Conservation (phyloP, 768 basidiomycete genomes). For the Boletus rubropictus region DNA sequence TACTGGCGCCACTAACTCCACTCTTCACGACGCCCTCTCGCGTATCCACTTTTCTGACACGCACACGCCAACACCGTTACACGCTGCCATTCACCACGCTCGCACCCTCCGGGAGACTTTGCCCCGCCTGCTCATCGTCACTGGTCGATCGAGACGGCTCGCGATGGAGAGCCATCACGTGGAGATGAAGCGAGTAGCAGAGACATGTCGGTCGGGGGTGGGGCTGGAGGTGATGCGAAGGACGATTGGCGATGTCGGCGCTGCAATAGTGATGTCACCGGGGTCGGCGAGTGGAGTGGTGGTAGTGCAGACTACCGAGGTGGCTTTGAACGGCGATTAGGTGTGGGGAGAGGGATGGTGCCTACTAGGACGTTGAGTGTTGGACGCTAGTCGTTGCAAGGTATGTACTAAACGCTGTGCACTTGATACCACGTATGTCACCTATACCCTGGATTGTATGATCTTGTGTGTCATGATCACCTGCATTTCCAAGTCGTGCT, state of each 20-base stretch:
- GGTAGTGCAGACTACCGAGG: slow-evolving; percentile 44
- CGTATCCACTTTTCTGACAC: slow-evolving; percentile 61
- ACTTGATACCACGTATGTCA: no score
- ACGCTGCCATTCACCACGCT: slow-evolving; percentile 46
- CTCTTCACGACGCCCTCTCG: slow-evolving; percentile 35
- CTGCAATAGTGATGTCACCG: slow-evolving; percentile 61
- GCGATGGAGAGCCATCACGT: slow-evolving; percentile 63
- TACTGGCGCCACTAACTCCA: slow-evolving; percentile 1
- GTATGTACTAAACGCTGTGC: no score
- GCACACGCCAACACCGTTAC: slow-evolving; percentile 54
- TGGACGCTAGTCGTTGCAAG: background rate
- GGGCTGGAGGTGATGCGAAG: slow-evolving; percentile 44
- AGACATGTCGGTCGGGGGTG: slow-evolving; percentile 28
- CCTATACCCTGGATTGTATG: no score
- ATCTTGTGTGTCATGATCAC: background rate
- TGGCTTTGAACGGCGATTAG: background rate
- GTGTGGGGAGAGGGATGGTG: background rate
- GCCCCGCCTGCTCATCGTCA: slow-evolving; percentile 52
- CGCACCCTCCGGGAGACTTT: slow-evolving; percentile 19
- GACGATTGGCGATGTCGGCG: slow-evolving; percentile 83
- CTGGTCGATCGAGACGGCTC: slow-evolving; percentile 70
- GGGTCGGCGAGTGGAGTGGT: slow-evolving; percentile 51
- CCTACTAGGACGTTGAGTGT: background rate
- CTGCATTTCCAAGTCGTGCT: no score
- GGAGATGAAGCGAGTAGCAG: slow-evolving; percentile 65